These are phyloP conservation scores for Quercus robur DNA, from an alignment of 306 rosid genomes.

Conservation along the genomic window DNA sequence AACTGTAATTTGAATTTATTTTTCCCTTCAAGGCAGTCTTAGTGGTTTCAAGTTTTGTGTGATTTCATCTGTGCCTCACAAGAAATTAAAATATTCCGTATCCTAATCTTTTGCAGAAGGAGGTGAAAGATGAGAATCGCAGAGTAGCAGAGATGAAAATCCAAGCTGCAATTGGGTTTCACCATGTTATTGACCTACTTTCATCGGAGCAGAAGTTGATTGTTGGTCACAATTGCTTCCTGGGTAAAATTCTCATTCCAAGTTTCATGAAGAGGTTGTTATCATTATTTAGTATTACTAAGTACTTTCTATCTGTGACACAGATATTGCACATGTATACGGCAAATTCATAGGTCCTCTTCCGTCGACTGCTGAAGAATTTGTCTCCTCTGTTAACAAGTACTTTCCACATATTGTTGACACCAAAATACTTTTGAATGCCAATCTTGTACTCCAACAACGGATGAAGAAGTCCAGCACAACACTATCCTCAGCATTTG, in stretches of 20 bases:
- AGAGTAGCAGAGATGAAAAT: conserved; percentile 54
- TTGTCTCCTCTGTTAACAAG: conserved; percentile 69
- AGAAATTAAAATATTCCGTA: background rate
- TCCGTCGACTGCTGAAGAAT: conserved; percentile 72
- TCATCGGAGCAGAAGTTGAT: conserved; percentile 76
- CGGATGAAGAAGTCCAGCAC: conserved; percentile 70
- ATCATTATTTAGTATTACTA: conserved; percentile 15
- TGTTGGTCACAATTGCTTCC: conserved; percentile 87
- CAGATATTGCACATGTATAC: conserved; percentile 87
- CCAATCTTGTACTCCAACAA: conserved; percentile 46
- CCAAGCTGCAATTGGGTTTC: conserved; percentile 81
- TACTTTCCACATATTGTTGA: conserved; percentile 71
- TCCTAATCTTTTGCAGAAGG: conserved; percentile 49
- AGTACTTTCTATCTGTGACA: conserved; percentile 27
- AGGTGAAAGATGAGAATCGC: conserved; percentile 55
- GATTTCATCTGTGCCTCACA: background rate
- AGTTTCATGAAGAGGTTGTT: conserved; percentile 7
- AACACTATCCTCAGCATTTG: conserved; percentile 71
- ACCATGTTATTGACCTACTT: conserved; percentile 94
- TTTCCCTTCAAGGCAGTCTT: background rate
- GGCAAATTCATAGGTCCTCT: conserved; percentile 83
- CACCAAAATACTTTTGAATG: conserved; percentile 77
- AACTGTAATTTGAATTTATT: background rate
- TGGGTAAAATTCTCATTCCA: conserved; percentile 47
- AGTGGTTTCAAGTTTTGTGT: conserved; percentile 10